phyloP scores from a whole-genome alignment of 495 filamentous ascomycete species.

The Penicillium crystallinum region DNA sequence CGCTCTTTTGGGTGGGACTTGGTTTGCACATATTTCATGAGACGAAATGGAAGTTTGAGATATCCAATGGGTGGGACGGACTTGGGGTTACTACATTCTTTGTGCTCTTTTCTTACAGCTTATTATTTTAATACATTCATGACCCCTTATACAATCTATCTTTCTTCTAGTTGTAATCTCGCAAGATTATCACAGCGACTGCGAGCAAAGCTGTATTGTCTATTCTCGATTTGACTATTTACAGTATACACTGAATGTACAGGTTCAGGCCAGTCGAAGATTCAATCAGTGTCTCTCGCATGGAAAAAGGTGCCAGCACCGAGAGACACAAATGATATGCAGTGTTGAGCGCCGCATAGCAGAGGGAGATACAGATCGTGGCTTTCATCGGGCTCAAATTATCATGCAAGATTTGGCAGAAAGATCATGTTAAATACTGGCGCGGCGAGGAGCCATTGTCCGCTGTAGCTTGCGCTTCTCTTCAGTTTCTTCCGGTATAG shows the following conservation, averaged over 20 bases:
- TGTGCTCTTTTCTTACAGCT: not conserved
- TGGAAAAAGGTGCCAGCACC: not conserved
- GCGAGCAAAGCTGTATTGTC: not conserved
- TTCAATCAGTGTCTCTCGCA: constrained; percentile 8
- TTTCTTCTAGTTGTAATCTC: no score
- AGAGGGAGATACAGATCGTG: not conserved
- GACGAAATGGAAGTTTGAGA: not conserved
- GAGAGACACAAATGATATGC: not conserved
- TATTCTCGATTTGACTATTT: not conserved
- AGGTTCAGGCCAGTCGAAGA: not conserved
- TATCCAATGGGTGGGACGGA: not conserved
- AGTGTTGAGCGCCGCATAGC: constrained; percentile 2
- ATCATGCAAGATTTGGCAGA: not conserved
- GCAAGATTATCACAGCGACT: not conserved
- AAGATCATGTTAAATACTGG: constrained; percentile 58
- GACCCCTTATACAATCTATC: not conserved
- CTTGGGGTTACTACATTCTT: not conserved
- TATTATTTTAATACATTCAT: constrained; percentile 1
- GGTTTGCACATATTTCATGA: constrained; percentile 5
- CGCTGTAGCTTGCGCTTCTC: constrained; percentile 83
- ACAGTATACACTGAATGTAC: not conserved
- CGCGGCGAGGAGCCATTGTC: constrained; percentile 89
- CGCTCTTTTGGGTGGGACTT: not conserved
- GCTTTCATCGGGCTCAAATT: not conserved
- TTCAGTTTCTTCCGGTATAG: constrained; percentile 64